Conservation (phyloP, 1,284 basidiomycete species). For the Irpex rosettiformis region DNA sequence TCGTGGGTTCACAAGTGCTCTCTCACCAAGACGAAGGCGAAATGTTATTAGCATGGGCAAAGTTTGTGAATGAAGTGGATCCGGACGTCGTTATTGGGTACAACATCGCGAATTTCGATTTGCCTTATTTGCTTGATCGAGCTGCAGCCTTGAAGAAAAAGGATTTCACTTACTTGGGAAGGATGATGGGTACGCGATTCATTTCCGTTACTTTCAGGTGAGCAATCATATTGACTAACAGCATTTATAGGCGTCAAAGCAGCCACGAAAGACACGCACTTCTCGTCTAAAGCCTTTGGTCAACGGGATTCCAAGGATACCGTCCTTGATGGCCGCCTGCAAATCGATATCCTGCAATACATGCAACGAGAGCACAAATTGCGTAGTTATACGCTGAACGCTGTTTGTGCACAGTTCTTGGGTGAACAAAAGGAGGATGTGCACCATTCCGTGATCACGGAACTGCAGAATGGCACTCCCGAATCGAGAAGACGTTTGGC, state of each 20-base stretch:
- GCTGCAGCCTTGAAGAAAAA: conserved; percentile 75
- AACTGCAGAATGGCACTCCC: conserved; percentile 90
- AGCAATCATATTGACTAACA: background rate
- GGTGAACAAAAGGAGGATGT: conserved; percentile 98
- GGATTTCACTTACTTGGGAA: conserved; percentile 77
- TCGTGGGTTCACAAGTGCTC: conserved; percentile 93
- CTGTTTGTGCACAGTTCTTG: conserved; percentile 93
- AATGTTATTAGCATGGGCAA: conserved; percentile 77
- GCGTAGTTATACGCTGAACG: conserved; percentile 92
- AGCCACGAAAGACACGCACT: conserved; percentile 87
- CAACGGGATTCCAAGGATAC: conserved; percentile 95
- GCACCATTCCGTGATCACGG: conserved; percentile 95
- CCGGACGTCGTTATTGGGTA: conserved; percentile 95
- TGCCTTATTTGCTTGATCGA: conserved; percentile 90
- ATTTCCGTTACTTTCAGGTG: background rate
- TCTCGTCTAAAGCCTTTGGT: conserved; percentile 94
- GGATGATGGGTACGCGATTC: conserved; percentile 72
- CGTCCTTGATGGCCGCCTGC: conserved; percentile 82
- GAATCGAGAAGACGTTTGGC: conserved; percentile 88
- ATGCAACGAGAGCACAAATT: conserved; percentile 98
- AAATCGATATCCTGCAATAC: conserved; percentile 91
- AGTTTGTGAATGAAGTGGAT: conserved; percentile 85
- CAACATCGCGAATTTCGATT: conserved; percentile 89
- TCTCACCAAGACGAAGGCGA: conserved; percentile 74
- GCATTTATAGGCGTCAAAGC: conserved; percentile 59